Evolutionary conservation across 225 moss, liverwort and hornwort species (phyloP).

Genomic region (Rhytidiadelphus loreus): DNA sequence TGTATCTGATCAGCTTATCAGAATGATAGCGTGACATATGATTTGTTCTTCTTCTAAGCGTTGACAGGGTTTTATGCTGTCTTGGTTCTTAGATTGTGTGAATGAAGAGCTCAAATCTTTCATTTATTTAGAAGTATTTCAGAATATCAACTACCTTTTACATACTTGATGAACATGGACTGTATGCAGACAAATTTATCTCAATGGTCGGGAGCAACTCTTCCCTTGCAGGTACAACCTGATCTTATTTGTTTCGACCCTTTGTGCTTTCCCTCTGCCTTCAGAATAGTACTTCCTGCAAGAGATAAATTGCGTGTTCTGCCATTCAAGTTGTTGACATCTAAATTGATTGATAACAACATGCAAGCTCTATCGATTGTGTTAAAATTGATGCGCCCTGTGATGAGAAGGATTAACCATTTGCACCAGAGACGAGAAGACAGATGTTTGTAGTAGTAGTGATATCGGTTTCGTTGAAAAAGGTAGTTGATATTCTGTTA

Average conservation of each 20-base stretch:
- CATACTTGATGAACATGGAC: slow-evolving; percentile 1
- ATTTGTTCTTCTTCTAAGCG: background rate
- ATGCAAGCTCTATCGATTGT: background rate
- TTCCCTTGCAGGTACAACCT: slow-evolving; percentile 79
- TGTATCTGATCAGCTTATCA: slow-evolving; percentile 1
- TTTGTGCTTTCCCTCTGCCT: background rate
- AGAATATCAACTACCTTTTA: background rate
- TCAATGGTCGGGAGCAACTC: slow-evolving; percentile 97
- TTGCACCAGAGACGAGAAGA: background rate
- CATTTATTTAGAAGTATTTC: background rate
- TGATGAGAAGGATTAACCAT: background rate
- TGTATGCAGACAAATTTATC: slow-evolving; percentile 84
- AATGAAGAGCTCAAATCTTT: background rate
- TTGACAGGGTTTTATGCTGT: background rate
- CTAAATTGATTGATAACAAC: background rate
- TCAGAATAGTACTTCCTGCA: background rate
- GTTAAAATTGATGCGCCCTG: background rate
- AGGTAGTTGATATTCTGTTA: background rate
- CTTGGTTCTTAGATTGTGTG: background rate
- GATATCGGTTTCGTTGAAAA: background rate
- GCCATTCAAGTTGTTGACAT: background rate
- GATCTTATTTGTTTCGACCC: background rate
- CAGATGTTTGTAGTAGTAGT: background rate
- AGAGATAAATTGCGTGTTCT: background rate
- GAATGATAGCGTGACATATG: background rate